Conservation (phyloP, 805 yeast species). For the Hanseniaspora lachancei region DNA sequence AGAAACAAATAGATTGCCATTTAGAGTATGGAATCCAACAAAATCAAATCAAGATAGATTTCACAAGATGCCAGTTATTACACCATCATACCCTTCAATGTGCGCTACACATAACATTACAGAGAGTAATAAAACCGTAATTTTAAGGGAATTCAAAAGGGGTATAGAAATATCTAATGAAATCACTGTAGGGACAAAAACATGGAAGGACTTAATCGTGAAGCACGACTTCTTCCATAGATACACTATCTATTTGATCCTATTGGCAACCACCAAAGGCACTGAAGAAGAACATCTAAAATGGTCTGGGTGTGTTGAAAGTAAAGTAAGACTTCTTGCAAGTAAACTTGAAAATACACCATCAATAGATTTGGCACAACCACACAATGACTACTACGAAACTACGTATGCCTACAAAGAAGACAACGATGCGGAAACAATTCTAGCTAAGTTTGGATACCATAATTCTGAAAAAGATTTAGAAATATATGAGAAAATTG, state of each 20-base stretch:
- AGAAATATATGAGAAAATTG: conserved; percentile 25
- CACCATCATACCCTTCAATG: conserved; percentile 92
- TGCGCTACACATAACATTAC: conserved; percentile 97
- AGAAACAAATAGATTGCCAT: conserved; percentile 95
- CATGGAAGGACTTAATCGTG: conserved; percentile 64
- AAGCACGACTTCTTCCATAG: conserved; percentile 71
- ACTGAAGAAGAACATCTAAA: conserved; percentile 69
- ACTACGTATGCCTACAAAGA: conserved; percentile 36
- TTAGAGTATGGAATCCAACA: conserved; percentile 92
- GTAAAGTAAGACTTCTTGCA: conserved; percentile 68
- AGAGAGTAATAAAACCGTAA: conserved; percentile 71
- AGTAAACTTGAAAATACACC: conserved; percentile 66
- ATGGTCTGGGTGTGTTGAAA: conserved; percentile 90
- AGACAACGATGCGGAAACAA: conserved; percentile 43
- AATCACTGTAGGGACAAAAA: conserved; percentile 46
- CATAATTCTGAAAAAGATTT: conserved; percentile 38
- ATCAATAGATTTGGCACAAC: conserved; percentile 77
- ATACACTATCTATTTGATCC: conserved; percentile 76
- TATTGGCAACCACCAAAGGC: conserved; percentile 64
- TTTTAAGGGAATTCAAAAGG: conserved; percentile 63
- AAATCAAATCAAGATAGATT: conserved; percentile 77
- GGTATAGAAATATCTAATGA: conserved; percentile 62
- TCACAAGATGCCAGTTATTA: conserved; percentile 94
- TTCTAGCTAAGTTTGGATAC: conserved; percentile 53
- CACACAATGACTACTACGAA: conserved; percentile 68